These are phyloP conservation scores for Choricystis sp. DNA, from an alignment of 139 green algal genomes.

Conservation along the genomic window DNA sequence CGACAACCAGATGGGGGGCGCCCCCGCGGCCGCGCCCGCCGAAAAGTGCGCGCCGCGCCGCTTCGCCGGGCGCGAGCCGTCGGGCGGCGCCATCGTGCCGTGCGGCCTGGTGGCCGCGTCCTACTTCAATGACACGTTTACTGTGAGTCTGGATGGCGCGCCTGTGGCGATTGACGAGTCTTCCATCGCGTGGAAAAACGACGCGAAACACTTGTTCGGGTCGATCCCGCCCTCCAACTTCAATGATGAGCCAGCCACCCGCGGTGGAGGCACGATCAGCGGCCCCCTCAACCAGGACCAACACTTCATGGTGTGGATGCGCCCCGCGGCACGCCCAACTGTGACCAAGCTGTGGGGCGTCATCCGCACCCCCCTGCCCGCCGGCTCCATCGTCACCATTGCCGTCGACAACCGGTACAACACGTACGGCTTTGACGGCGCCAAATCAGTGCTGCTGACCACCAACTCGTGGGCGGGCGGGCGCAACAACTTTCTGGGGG, in stretches of 20 bases:
- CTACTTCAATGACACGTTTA: constrained; percentile 87
- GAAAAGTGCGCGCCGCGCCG: background rate
- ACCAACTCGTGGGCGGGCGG: constrained; percentile 63
- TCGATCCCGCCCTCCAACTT: constrained; percentile 40
- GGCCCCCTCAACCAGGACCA: constrained; percentile 47
- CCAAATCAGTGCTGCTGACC: constrained; percentile 35
- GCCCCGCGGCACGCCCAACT: constrained; percentile 37
- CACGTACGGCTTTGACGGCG: constrained; percentile 43
- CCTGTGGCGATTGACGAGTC: constrained; percentile 25
- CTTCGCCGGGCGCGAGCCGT: too few species aligned
- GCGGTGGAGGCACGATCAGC: constrained; percentile 39
- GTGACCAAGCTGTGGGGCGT: constrained; percentile 56
- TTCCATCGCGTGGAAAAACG: constrained; percentile 50
- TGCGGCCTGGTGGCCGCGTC: constrained; percentile 84
- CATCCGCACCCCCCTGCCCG: constrained; percentile 33
- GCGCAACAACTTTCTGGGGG: constrained; percentile 47
- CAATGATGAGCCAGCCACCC: constrained; percentile 32
- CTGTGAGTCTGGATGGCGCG: constrained; percentile 3
- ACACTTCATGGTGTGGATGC: constrained; percentile 94
- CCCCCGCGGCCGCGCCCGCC: constrained; percentile 1
- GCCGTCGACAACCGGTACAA: constrained; percentile 59
- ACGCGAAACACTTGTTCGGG: constrained; percentile 49
- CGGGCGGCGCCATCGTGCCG: constrained; percentile 49
- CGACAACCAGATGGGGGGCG: constrained; percentile 50
- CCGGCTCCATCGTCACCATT: constrained; percentile 22